Conservation (phyloP, 75 land plant species). For the Picea glauca region DNA sequence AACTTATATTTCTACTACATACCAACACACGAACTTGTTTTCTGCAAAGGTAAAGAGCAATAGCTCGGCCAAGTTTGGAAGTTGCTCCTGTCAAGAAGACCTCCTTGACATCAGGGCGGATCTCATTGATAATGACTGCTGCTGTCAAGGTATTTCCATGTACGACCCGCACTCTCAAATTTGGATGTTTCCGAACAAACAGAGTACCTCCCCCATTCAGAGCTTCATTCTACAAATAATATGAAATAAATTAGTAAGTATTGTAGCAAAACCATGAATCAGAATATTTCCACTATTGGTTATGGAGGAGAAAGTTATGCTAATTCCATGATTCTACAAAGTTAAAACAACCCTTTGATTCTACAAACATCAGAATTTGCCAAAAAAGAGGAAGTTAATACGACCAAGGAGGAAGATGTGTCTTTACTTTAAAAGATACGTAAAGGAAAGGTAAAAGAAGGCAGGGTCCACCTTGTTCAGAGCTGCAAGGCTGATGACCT, state of each 20-base stretch:
- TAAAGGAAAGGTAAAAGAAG: too few species aligned
- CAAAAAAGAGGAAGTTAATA: too few species aligned
- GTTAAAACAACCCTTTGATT: neutral
- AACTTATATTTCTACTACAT: neutral
- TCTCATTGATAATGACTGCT: slow-evolving; percentile 76
- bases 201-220: slow-evolving; percentile 86
- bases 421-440: too few species aligned
- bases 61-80: slow-evolving; percentile 95
- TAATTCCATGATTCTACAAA: neutral
- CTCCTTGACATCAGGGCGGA: slow-evolving; percentile 64
- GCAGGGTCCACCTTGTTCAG: slow-evolving; percentile 70
- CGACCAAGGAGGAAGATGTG: too few species aligned
- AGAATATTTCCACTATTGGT: neutral
- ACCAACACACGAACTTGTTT: slow-evolving; percentile 71
- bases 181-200: slow-evolving; percentile 74
- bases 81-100: slow-evolving; percentile 96
- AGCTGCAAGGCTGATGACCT: slow-evolving; percentile 96
- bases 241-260: neutral
- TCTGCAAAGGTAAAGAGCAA: slow-evolving; percentile 85
- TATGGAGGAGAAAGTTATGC: neutral
- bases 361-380: neutral
- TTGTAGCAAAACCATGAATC: too few species aligned
- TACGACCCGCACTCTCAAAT: slow-evolving; percentile 78
- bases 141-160: slow-evolving; percentile 97
- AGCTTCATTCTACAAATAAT: slow-evolving; percentile 66